These are phyloP conservation scores for Boletus rubescentipes DNA, from an alignment of 768 basidiomycete species.

Conservation along the genomic window DNA sequence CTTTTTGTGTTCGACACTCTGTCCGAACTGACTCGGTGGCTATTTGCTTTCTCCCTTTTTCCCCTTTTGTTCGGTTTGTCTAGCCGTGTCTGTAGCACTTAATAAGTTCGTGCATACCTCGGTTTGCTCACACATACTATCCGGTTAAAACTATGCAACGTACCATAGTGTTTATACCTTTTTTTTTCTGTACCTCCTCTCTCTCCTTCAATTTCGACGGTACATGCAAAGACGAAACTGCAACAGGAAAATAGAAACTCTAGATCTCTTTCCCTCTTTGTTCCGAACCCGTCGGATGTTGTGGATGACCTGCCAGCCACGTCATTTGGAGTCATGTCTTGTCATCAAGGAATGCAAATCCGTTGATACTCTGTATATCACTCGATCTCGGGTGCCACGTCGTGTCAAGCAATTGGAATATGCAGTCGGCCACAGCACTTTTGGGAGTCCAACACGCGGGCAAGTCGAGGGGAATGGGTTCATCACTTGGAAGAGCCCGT, in stretches of 20 bases:
- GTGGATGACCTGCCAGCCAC: too few relatives aligned
- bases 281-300: not conserved
- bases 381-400: too few relatives aligned
- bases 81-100: conserved; percentile 20
- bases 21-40: not conserved
- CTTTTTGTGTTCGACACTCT: not conserved
- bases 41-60: not conserved
- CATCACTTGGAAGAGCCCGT: too few relatives aligned
- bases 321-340: too few relatives aligned
- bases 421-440: too few relatives aligned
- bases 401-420: too few relatives aligned
- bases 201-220: not conserved
- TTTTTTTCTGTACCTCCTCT: not conserved
- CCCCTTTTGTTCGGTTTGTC: conserved; percentile 12
- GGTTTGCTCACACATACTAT: conserved; percentile 12
- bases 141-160: conserved; percentile 18
- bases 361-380: too few relatives aligned
- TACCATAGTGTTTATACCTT: conserved; percentile 35
- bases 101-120: conserved; percentile 29
- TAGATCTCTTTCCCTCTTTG: not conserved
- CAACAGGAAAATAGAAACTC: conserved; percentile 6
- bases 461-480: too few relatives aligned
- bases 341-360: too few relatives aligned
- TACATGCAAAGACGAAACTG: not conserved
- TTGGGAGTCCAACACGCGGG: too few relatives aligned